Conservation (phyloP, 345 rosid species). For the Nephelium lappaceum region DNA sequence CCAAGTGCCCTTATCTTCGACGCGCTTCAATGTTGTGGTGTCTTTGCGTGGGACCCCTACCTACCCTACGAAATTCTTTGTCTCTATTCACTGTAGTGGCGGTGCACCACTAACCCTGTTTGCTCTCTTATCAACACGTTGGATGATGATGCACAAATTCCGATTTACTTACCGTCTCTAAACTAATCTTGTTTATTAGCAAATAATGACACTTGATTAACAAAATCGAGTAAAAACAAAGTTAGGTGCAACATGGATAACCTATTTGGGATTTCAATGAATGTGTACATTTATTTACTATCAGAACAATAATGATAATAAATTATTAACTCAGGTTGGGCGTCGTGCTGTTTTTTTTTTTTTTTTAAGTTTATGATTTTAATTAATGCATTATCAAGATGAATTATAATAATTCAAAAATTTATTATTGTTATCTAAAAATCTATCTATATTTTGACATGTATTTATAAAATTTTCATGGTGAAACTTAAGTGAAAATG, state of each 20-base stretch:
- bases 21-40: conserved; percentile 16
- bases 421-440: no score
- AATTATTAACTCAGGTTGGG: no score
- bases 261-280: neutral
- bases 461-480: no score
- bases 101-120: conserved; percentile 10
- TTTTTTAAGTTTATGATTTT: no score
- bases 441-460: no score
- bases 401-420: no score
- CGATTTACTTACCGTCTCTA: neutral
- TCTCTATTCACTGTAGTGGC: neutral
- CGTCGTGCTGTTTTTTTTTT: no score
- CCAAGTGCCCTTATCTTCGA: neutral
- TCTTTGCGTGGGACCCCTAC: neutral
- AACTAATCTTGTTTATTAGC: neutral
- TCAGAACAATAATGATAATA: no score
- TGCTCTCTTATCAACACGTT: neutral
- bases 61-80: neutral
- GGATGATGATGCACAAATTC: neutral
- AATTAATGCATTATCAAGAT: no score
- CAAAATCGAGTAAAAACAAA: neutral
- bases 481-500: no score
- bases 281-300: no score
- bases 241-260: neutral
- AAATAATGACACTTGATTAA: neutral